Base-by-base conservation (phyloP, 139 green algal species). In the Closterium sp. region DNA sequence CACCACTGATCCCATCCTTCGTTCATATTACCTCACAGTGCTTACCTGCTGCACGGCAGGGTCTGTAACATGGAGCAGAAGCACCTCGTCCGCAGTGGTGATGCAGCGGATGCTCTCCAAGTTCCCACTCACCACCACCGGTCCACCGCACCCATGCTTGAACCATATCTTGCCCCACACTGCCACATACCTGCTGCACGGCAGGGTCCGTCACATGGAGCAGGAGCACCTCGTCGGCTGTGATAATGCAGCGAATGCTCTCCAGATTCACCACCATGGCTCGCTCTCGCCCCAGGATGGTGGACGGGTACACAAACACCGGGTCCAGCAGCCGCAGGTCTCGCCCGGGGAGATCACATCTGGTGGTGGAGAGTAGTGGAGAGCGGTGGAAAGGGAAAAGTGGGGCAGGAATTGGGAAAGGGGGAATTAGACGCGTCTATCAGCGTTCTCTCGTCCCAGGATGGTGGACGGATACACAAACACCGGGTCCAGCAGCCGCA, bases 191-290 rank as follows among this genome's bases (percentile, higher is more conserved):
- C 30, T 88, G 29, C 30, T 90, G 89, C n/a, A 73, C 42, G 4
- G 29, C n/a, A 89, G 89, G n/a, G 70, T 90, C 42, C 7, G 42
- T 62, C 5, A 62, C 42, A 7, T 62, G 79, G 5, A 90, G 89
- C 27, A 94, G 91, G 27, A 88, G 62, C 50, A 92, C 70, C 91
- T 94, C 91, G 28, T 94, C 91, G 7, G 88, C 70, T 4, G 91
- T 94, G 85, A 94, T 94, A 29, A 94, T 92, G 88, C 31, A 85
- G 27, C 89, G 89, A 21, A 94, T 93, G 19, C 92, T n/a, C 91
- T 94, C 91, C 11, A 94, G 89, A 13, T 94, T 94, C n/a, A 94
- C 88, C 88, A 94, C 91, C n/a, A 94, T 92, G 17, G 91, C 91
- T 4, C 30, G 90, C 38, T 94, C 91, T n/a, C 91, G 88, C 89